These are phyloP conservation scores for Mentha longifolia DNA, from an alignment of 257 asterid genomes.

Conservation along the genomic window DNA sequence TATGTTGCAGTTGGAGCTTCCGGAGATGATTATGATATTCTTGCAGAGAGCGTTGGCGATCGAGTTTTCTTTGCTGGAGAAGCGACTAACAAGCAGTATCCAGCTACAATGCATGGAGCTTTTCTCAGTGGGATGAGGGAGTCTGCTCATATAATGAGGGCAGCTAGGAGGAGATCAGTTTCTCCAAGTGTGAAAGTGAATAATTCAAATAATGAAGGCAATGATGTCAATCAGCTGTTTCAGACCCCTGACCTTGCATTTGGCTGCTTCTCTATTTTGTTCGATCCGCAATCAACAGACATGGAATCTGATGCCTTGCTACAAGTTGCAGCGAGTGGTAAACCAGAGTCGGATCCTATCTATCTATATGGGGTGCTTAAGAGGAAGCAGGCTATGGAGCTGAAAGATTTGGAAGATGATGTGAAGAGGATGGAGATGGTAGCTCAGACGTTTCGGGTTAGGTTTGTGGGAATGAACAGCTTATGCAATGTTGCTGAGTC, in stretches of 20 bases:
- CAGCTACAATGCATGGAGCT: conserved; percentile 99
- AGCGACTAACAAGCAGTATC: conserved; percentile 94
- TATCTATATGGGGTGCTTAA: conserved; percentile 63
- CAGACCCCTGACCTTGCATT: conserved; percentile 71
- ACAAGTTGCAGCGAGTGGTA: conserved; percentile 54
- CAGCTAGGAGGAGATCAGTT: conserved; percentile 48
- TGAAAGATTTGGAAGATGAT: conserved; percentile 65
- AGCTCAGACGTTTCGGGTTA: conserved; percentile 51
- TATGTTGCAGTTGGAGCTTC: conserved; percentile 96
- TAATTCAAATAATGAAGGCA: conserved; percentile 34
- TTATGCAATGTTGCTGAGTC: conserved; percentile 57
- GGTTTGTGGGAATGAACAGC: conserved; percentile 63
- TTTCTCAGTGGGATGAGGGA: conserved; percentile 98
- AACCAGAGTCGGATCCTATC: conserved; percentile 35
- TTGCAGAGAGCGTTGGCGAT: conserved; percentile 81
- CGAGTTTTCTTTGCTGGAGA: conserved; percentile 98
- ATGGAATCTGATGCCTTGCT: conserved; percentile 58
- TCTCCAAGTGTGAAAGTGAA: conserved; percentile 40
- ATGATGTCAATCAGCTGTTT: conserved; percentile 55
- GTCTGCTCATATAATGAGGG: conserved; percentile 90
- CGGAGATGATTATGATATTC: conserved; percentile 95
- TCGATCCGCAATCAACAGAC: conserved; percentile 62
- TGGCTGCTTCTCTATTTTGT: conserved; percentile 64
- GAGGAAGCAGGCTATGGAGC: conserved; percentile 65
- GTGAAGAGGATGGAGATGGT: conserved; percentile 61